Evolutionary conservation across 108 stramenopile species (phyloP).

Genomic region (Cyclotella atomus): DNA sequence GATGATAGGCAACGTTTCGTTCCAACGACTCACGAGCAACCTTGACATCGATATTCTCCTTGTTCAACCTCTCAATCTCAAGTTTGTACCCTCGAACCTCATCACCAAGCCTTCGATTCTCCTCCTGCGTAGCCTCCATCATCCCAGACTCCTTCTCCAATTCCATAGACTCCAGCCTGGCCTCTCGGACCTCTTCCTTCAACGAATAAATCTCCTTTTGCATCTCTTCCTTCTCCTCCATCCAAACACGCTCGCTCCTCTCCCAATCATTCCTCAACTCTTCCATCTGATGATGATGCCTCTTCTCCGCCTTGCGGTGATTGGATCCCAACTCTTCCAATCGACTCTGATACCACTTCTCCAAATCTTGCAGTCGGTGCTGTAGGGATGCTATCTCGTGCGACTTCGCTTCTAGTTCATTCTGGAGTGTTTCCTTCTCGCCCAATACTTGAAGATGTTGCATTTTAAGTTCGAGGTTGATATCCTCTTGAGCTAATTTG

Average conservation of each 20-base stretch:
- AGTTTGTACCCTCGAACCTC: not conserved
- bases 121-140: not conserved
- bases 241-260: not conserved
- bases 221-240: not conserved
- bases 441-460: not conserved
- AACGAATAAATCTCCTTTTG: not conserved
- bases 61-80: not conserved
- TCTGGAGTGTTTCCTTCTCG: not conserved
- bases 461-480: not conserved
- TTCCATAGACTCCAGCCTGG: not conserved
- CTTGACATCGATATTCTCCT: not conserved
- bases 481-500: not conserved
- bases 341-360: not conserved
- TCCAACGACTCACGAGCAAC: not conserved
- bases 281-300: not conserved
- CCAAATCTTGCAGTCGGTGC: conserved; percentile 3
- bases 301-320: not conserved
- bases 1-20: not conserved
- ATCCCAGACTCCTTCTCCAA: not conserved
- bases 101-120: not conserved
- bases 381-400: not conserved
- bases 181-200: not conserved
- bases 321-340: not conserved
- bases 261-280: not conserved
- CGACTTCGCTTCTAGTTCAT: not conserved